Conservation (phyloP, 768 basidiomycete species). For the Exsudoporus frostii region DNA sequence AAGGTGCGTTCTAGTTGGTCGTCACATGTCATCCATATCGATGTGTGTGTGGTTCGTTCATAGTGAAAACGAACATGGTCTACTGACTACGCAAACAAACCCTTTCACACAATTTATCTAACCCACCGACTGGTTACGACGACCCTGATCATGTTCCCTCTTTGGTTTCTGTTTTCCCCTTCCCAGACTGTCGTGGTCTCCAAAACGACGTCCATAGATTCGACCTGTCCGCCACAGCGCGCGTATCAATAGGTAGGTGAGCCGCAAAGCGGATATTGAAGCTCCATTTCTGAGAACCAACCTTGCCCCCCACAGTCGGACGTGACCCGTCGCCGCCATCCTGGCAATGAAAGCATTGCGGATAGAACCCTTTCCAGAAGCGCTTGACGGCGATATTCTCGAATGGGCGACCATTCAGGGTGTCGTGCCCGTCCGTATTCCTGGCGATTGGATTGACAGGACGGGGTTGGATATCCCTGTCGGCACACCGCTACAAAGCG, state of each 20-base stretch:
- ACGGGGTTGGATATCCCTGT: slow-evolving; percentile 10
- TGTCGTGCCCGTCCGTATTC: slow-evolving; percentile 17
- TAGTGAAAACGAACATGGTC: slow-evolving; percentile 7
- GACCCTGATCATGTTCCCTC: slow-evolving; percentile 7
- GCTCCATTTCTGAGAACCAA: neutral
- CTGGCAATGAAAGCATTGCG: slow-evolving; percentile 16
- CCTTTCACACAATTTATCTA: slow-evolving; percentile 10
- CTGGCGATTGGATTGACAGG: slow-evolving; percentile 26
- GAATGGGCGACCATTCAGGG: slow-evolving; percentile 19
- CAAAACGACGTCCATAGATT: neutral
- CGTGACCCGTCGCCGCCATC: neutral
- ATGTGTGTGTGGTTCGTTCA: neutral
- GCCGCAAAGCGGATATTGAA: slow-evolving; percentile 24
- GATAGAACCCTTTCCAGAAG: slow-evolving; percentile 19
- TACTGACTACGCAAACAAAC: slow-evolving; percentile 12
- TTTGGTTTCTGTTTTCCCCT: slow-evolving; percentile 13
- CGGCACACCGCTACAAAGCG: slow-evolving; percentile 16
- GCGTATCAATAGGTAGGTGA: slow-evolving; percentile 9
- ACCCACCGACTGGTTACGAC: slow-evolving; percentile 6
- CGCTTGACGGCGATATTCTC: slow-evolving; percentile 27
- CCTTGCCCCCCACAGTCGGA: slow-evolving; percentile 1
- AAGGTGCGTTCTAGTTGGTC: neutral
- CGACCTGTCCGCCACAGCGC: slow-evolving; percentile 7
- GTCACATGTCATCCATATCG: slow-evolving; percentile 6
- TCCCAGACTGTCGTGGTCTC: slow-evolving; percentile 5